These are phyloP conservation scores for Kalaharituber pfeilii DNA, from an alignment of 2,329 filamentous ascomycete genomes.

Conservation along the genomic window DNA sequence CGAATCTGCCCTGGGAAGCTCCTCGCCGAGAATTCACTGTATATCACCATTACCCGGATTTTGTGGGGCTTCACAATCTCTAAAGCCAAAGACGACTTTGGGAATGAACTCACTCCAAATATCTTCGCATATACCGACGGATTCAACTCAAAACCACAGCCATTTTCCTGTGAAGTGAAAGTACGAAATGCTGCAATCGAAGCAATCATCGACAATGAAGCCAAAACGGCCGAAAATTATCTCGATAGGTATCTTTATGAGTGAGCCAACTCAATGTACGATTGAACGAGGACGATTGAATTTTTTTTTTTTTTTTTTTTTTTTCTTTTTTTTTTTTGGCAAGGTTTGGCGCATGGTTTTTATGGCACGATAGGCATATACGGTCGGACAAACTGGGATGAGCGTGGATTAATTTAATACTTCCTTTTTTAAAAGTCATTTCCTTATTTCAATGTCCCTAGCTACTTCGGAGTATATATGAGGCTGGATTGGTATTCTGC, in stretches of 20 bases:
- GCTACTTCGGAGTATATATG: too few species aligned
- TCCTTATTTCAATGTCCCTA: too few species aligned
- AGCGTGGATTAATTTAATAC: too few species aligned
- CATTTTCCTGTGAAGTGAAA: slow-evolving; percentile 29
- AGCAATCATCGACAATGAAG: slow-evolving; percentile 26
- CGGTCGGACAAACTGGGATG: too few species aligned
- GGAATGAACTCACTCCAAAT: neutral
- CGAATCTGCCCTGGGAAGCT: slow-evolving; percentile 38
- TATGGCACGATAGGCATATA: neutral
- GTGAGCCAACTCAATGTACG: neutral
- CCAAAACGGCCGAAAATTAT: slow-evolving; percentile 13
- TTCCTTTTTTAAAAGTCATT: too few species aligned
- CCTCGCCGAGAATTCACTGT: slow-evolving; percentile 43
- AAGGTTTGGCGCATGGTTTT: neutral
- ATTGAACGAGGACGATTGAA: neutral
- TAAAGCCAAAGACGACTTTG: slow-evolving; percentile 1
- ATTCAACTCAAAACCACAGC: slow-evolving; percentile 30
- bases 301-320: neutral
- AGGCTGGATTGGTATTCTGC: too few species aligned
- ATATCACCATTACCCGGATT: slow-evolving; percentile 39
- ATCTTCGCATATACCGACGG: slow-evolving; percentile 31
- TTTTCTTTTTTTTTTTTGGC: neutral
- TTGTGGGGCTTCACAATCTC: slow-evolving; percentile 40
- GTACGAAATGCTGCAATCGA: slow-evolving; percentile 26
- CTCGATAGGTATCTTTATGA: slow-evolving; percentile 7